phyloP scores from a whole-genome alignment of 2,329 filamentous ascomycete species.

The Metarhizium sp. region DNA sequence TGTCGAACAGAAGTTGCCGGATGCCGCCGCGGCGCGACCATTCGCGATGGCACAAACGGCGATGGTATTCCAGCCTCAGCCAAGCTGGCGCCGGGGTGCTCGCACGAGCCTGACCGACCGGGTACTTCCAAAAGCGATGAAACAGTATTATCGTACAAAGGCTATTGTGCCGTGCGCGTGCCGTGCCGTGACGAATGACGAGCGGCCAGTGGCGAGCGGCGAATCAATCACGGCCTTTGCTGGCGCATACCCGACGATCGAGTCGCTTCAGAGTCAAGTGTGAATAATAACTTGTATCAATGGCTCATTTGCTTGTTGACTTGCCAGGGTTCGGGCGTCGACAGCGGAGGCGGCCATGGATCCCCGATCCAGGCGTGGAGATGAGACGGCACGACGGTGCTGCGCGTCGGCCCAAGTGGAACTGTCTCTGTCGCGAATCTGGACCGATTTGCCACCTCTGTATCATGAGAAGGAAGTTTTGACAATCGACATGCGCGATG shows the following conservation, averaged over 20 bases:
- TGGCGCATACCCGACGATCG: background rate
- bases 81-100: background rate
- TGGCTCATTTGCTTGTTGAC: background rate
- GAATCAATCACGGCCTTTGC: background rate
- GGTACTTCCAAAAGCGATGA: background rate
- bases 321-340: background rate
- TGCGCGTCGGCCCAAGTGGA: background rate
- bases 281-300: background rate
- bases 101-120: background rate
- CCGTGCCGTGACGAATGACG: background rate
- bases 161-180: background rate
- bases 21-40: no score
- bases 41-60: no score
- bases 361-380: background rate
- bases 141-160: background rate
- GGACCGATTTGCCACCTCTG: background rate
- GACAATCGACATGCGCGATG: background rate
- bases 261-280: background rate
- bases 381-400: background rate
- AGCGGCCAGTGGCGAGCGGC: background rate
- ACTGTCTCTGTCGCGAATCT: background rate
- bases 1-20: no score
- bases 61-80: no score
- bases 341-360: background rate
- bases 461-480: background rate